phyloP scores from a whole-genome alignment of 495 filamentous ascomycete species.

The Symbiotaphrina buchneri region DNA sequence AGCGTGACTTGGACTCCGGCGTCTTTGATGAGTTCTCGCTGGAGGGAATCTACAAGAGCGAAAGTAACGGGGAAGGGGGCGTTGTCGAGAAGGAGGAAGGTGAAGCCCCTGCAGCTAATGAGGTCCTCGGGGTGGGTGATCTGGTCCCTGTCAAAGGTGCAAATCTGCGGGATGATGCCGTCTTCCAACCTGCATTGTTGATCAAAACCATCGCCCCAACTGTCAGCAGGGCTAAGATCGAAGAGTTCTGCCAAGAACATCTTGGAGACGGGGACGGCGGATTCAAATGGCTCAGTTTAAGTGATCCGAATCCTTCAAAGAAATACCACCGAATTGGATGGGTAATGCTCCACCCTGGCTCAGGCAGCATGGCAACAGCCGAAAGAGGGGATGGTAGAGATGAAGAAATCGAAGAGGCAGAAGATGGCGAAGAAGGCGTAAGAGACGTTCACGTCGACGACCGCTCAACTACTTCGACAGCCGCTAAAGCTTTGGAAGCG shows the following conservation, averaged over 20 bases:
- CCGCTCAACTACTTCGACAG: no score
- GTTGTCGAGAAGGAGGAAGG: conserved; percentile 87
- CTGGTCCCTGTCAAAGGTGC: conserved; percentile 57
- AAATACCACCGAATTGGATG: conserved; percentile 95
- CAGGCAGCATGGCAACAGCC: conserved; percentile 22
- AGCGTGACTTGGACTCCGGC: conserved; percentile 56
- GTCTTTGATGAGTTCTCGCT: conserved; percentile 85
- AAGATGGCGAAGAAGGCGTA: conserved; percentile 12
- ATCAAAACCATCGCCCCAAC: conserved; percentile 98
- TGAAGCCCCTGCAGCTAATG: conserved; percentile 69
- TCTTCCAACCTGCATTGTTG: conserved; percentile 70
- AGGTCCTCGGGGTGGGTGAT: conserved; percentile 81
- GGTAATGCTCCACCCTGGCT: conserved; percentile 75
- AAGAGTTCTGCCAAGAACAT: conserved; percentile 81
- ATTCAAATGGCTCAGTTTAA: conserved; percentile 78
- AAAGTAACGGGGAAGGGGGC: conserved; percentile 71
- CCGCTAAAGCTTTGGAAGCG: conserved; percentile 70
- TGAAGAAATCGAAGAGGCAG: conserved; percentile 38
- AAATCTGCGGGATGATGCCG: conserved; percentile 63
- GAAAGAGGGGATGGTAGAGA: conserved; percentile 33
- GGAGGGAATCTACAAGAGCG: conserved; percentile 86
- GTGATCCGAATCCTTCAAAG: conserved; percentile 91
- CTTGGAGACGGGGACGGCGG: conserved; percentile 69
- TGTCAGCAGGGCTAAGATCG: conserved; percentile 82
- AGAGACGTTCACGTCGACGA: conserved; percentile 10